These are phyloP conservation scores for Coemansia sp. DNA, from an alignment of 192 early-diverging fungal genomes.

Conservation along the genomic window DNA sequence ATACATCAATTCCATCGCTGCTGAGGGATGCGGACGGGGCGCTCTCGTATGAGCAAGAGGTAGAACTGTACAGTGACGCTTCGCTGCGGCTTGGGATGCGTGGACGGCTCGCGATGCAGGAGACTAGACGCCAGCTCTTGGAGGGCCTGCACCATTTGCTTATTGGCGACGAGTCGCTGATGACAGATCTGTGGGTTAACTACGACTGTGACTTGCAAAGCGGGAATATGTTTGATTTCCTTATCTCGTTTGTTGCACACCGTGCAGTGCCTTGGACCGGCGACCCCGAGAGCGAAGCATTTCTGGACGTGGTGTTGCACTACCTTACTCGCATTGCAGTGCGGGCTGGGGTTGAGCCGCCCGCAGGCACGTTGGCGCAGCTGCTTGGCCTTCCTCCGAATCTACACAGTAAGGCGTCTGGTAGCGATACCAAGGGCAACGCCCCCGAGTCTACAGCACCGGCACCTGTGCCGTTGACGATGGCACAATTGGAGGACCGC, in stretches of 20 bases:
- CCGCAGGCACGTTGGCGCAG: conserved; percentile 25
- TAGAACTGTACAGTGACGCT: conserved; percentile 38
- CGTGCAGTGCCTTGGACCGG: conserved; percentile 45
- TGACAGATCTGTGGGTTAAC: conserved; percentile 90
- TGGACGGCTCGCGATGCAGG: conserved; percentile 59
- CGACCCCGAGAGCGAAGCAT: conserved; percentile 39
- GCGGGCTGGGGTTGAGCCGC: conserved; percentile 37
- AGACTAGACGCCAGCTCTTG: conserved; percentile 82
- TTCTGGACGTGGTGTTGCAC: conserved; percentile 45
- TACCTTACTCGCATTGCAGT: conserved; percentile 39
- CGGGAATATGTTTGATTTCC: conserved; percentile 81
- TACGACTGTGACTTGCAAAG: conserved; percentile 86
- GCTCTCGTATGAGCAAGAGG: conserved; percentile 36
- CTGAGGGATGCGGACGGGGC: conserved; percentile 28
- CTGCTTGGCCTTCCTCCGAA: conserved; percentile 28
- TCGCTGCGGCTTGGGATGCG: conserved; percentile 43
- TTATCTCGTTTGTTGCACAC: conserved; percentile 37
- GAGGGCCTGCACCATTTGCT: conserved; percentile 67
- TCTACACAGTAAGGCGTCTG: conserved; percentile 9
- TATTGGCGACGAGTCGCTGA: conserved; percentile 70
- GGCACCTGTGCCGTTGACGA: conserved; percentile 11
- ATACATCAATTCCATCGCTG: conserved; percentile 12
- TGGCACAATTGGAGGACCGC: conserved; percentile 38
- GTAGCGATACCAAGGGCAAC: conserved; percentile 9
- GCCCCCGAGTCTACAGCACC: conserved; percentile 5